Base-by-base conservation (phyloP, 768 basidiomycete genomes). In the Lactarius deliciosus region DNA sequence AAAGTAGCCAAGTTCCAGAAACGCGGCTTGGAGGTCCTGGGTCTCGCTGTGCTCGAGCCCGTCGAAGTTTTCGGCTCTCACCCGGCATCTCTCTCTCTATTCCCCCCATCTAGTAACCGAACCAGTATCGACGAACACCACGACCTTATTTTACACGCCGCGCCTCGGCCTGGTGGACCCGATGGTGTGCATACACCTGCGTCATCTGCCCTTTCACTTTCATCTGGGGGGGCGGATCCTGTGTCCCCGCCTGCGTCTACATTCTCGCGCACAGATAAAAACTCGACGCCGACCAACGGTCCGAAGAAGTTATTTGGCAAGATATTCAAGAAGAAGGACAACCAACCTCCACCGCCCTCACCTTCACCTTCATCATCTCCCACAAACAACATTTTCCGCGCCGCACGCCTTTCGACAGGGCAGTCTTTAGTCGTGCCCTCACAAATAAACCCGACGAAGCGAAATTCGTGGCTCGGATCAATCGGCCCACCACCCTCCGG, bases 1-100 rank as follows among this genome's bases (percentile, higher is more conserved):
- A 90, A 90, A 77, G 86, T 93, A 36, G 90, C 91, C 7, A 87
- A 84, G 64, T 92, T 92, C 72, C 79, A 81, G 63, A 86, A 83
- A 69, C 82, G 88, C 5, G 89, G 90, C 2, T 77, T 93, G 38
- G 93, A 95, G 73, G 77, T 96, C 32, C 83, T 93, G 18, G 89
- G 87, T 41, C 81, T 96, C 5, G 91, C 86, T 5, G 72, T 88
- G n/a, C 77, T 94, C 2, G 93, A 95, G 73, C 90, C 90, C 2
- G 81, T 91, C 9, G 92, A 95, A 73, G 85, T 94, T 3, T 60
- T 89, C 85, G 85, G 82, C 74, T 55, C 72, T 61, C 61, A 64
- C 68, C 60, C 36, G 56, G 25, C 60, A 68, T 61, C 69, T 70
- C 36, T 69, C 40, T 32, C 64, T 64, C 53, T 57, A 34, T 13